Conservation (phyloP, 345 rosid species). For the Anacardium occidentale region DNA sequence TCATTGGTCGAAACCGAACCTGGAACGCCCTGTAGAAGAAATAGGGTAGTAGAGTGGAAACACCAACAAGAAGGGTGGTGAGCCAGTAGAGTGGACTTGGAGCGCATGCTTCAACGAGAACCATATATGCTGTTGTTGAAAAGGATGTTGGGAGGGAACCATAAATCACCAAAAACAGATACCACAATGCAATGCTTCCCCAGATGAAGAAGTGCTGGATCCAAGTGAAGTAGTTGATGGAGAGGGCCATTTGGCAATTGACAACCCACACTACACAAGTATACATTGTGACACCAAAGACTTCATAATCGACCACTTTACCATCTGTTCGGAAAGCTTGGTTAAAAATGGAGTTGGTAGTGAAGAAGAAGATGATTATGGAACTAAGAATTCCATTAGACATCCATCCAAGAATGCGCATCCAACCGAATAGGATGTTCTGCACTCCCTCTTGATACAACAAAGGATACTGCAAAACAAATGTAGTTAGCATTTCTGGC, state of each 20-base stretch:
- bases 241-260: constrained; percentile 87
- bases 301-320: constrained; percentile 62
- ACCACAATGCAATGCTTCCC: constrained; percentile 92
- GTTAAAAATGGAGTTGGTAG: constrained; percentile 46
- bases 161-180: constrained; percentile 63
- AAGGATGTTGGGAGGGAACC: constrained; percentile 60
- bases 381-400: constrained; percentile 74
- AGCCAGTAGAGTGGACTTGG: constrained; percentile 70
- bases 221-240: constrained; percentile 96
- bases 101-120: constrained; percentile 68
- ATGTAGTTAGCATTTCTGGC: neutral
- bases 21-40: constrained; percentile 73
- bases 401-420: constrained; percentile 87
- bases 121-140: constrained; percentile 78
- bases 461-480: constrained; percentile 55
- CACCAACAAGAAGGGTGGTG: constrained; percentile 53
- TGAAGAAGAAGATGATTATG: constrained; percentile 73
- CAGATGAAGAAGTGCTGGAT: constrained; percentile 91
- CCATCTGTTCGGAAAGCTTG: constrained; percentile 76
- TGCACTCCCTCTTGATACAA: constrained; percentile 78
- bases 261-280: constrained; percentile 81
- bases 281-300: constrained; percentile 84
- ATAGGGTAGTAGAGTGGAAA: constrained; percentile 71
- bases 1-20: constrained; percentile 68
- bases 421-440: constrained; percentile 84